Conservation (phyloP, 352 stramenopile species). For the Globisporangium viniferum region DNA sequence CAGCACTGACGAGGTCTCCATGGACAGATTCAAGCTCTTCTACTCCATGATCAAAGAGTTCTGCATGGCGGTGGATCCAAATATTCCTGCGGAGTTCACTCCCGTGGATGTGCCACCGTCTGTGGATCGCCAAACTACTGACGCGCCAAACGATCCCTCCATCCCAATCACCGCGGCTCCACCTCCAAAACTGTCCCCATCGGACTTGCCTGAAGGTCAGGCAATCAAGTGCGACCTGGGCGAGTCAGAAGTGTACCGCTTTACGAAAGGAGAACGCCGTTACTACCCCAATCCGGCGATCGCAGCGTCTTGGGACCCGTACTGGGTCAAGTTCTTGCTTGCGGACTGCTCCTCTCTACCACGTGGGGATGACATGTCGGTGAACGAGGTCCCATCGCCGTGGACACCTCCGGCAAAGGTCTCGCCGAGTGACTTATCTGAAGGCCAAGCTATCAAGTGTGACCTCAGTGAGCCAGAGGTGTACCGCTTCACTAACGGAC, state of each 20-base stretch:
- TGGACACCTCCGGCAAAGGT: background rate
- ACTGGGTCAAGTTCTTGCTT: conserved; percentile 11
- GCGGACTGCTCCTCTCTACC: conserved; percentile 15
- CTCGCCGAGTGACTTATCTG: background rate
- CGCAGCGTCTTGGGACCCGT: conserved; percentile 26
- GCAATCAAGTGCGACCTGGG: conserved; percentile 20
- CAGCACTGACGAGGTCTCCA: background rate
- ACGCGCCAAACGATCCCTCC: background rate
- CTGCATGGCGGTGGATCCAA: conserved; percentile 11
- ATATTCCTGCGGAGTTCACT: conserved; percentile 14
- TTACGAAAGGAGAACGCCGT: conserved; percentile 9
- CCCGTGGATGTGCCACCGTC: background rate
- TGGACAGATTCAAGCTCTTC: conserved; percentile 15
- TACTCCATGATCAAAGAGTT: conserved; percentile 20
- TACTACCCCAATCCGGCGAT: conserved; percentile 20
- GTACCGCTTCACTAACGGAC: conserved; percentile 18
- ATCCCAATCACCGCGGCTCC: background rate
- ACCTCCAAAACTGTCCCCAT: background rate
- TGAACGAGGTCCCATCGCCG: background rate
- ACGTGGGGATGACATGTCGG: conserved; percentile 11
- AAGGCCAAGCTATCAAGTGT: conserved; percentile 24
- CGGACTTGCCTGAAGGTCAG: conserved; percentile 4
- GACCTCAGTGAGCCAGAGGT: conserved; percentile 1
- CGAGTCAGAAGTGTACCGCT: conserved; percentile 17
- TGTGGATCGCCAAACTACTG: background rate